Conservation (phyloP, 768 basidiomycete species). For the Trametes sanguinea region DNA sequence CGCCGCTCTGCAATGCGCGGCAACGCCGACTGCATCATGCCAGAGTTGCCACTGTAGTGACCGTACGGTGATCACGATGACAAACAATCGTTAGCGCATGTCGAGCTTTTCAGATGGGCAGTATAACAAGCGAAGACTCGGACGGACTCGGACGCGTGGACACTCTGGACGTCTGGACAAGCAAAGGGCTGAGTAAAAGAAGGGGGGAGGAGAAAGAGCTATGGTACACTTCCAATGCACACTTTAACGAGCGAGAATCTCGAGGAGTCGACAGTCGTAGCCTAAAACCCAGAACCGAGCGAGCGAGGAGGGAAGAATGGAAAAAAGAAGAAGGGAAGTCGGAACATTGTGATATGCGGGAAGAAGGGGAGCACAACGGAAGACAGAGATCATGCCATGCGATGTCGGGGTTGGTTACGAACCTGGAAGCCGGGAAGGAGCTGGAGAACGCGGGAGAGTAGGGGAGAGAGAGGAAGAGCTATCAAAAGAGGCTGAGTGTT, state of each 20-base stretch:
- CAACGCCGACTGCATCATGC: too few relatives aligned
- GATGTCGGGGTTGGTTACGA: too few relatives aligned
- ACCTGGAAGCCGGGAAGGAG: background rate
- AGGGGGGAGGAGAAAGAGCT: background rate
- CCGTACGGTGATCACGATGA: too few relatives aligned
- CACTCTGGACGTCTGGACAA: background rate
- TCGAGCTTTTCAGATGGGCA: slow-evolving; percentile 4
- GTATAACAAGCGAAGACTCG: background rate
- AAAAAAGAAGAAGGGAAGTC: background rate
- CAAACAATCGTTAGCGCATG: too few relatives aligned
- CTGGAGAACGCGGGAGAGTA: background rate
- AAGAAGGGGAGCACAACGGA: background rate
- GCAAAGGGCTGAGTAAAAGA: too few relatives aligned
- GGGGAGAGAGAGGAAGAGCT: background rate
- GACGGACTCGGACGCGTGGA: too few relatives aligned
- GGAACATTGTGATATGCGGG: too few relatives aligned
- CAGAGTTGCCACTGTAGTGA: too few relatives aligned
- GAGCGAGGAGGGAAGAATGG: background rate
- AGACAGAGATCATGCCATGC: background rate
- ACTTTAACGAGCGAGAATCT: slow-evolving; percentile 7
- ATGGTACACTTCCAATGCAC: slow-evolving; percentile 24
- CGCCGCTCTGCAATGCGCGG: background rate
- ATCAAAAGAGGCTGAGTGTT: background rate
- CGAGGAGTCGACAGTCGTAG: background rate
- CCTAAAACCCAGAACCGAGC: slow-evolving; percentile 19